These are phyloP conservation scores for Vicia sativa DNA, from an alignment of 306 rosid genomes.

Conservation along the genomic window DNA sequence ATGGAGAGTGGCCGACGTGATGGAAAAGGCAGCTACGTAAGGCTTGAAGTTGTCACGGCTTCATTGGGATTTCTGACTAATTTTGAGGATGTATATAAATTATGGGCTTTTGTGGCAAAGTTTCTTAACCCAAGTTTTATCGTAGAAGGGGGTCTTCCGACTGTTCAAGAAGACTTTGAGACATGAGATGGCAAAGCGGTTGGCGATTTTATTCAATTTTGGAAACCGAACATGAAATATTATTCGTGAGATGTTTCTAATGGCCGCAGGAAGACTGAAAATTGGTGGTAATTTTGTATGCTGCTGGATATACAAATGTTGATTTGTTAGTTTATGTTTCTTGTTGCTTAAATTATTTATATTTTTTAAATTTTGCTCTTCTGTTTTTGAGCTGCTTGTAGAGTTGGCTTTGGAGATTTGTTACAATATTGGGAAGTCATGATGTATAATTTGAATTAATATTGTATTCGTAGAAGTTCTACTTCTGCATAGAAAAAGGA, in stretches of 20 bases:
- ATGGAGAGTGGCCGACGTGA: slow-evolving; percentile 71
- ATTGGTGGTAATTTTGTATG: slow-evolving; percentile 40
- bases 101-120: slow-evolving; percentile 91
- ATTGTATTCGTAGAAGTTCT: slow-evolving; percentile 11
- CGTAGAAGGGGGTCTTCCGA: slow-evolving; percentile 67
- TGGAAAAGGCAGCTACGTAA: slow-evolving; percentile 65
- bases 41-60: slow-evolving; percentile 91
- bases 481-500: slow-evolving; percentile 30
- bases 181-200: slow-evolving; percentile 37
- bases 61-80: slow-evolving; percentile 82
- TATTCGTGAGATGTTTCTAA: slow-evolving; percentile 25
- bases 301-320: slow-evolving; percentile 45
- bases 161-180: slow-evolving; percentile 79
- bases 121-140: slow-evolving; percentile 78
- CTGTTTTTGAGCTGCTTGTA: slow-evolving; percentile 49
- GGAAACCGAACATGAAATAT: slow-evolving; percentile 38
- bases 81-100: slow-evolving; percentile 89
- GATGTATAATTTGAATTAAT: slow-evolving; percentile 44
- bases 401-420: slow-evolving; percentile 64
- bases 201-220: slow-evolving; percentile 35
- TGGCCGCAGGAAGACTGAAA: slow-evolving; percentile 32
- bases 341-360: slow-evolving; percentile 46
- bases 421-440: slow-evolving; percentile 55
- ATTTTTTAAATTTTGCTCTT: slow-evolving; percentile 39
- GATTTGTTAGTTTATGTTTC: slow-evolving; percentile 72